Conservation (phyloP, 2,329 filamentous ascomycete genomes). For the Scedosporium minutisporum region DNA sequence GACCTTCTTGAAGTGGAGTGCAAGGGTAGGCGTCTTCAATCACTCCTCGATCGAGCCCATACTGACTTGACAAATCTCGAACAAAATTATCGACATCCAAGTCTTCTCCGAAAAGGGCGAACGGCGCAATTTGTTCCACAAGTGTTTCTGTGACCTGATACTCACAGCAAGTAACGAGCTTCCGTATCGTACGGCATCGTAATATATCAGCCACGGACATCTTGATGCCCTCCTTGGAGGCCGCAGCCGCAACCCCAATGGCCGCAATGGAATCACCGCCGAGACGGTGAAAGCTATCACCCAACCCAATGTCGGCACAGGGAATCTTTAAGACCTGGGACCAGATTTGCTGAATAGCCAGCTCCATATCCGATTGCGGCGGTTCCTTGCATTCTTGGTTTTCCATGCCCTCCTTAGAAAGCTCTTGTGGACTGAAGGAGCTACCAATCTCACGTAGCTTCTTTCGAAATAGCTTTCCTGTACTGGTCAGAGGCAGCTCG, state of each 20-base stretch:
- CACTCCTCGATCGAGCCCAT: conserved; percentile 6
- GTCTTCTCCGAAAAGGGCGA: neutral
- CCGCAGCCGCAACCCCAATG: conserved; percentile 29
- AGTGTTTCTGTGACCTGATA: too few relatives aligned
- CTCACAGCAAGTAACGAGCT: conserved; percentile 7
- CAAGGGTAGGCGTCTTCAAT: conserved; percentile 28
- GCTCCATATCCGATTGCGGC: conserved; percentile 27
- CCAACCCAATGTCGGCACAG: conserved; percentile 19
- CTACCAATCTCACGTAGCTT: conserved; percentile 17
- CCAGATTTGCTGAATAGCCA: conserved; percentile 27
- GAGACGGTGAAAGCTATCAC: conserved; percentile 36
- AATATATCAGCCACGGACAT: conserved; percentile 37
- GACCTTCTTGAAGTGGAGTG: conserved; percentile 28
- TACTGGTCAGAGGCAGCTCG: neutral
- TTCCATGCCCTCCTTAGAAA: too few relatives aligned
- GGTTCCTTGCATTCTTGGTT: neutral
- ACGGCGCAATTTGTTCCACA: neutral
- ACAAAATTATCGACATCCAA: neutral
- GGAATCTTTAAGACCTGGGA: conserved; percentile 22
- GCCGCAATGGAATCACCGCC: conserved; percentile 37
- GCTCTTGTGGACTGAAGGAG: too few relatives aligned
- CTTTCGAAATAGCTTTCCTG: conserved; percentile 6
- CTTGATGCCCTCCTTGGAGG: conserved; percentile 25
- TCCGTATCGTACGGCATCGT: conserved; percentile 21
- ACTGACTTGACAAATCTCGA: conserved; percentile 1